Conservation (phyloP, 768 basidiomycete genomes). For the Rhodotorula kratochvilovae region DNA sequence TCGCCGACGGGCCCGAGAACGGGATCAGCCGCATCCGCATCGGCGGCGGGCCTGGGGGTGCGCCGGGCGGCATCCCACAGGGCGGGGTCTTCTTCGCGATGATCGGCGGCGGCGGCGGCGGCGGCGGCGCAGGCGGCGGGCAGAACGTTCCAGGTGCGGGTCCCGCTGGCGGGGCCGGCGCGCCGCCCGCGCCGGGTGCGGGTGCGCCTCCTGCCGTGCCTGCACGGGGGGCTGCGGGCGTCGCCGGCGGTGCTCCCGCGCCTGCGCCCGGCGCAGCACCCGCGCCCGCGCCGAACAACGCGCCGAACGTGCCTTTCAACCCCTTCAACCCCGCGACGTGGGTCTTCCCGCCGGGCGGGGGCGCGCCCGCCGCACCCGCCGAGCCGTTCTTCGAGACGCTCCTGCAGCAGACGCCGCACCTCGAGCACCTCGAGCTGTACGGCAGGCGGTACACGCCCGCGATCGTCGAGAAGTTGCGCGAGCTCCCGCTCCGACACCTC, state of each 20-base stretch:
- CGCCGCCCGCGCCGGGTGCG: not conserved
- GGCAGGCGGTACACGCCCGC: constrained; percentile 2
- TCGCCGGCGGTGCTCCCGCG: too few species aligned
- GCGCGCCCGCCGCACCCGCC: not conserved
- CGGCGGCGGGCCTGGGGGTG: not conserved
- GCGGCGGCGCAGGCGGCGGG: not conserved
- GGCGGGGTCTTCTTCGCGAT: not conserved
- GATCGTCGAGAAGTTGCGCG: not conserved
- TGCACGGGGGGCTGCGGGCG: too few species aligned
- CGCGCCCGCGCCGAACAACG: not conserved
- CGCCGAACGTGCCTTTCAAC: not conserved
- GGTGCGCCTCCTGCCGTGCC: not conserved
- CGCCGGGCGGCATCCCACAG: not conserved
- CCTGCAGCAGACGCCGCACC: not conserved
- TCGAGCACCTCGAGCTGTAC: constrained; percentile 23
- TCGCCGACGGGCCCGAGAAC: not conserved
- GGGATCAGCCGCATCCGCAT: not conserved
- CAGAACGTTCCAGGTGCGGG: not conserved
- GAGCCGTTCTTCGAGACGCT: constrained; percentile 16
- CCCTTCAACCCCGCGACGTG: not conserved
- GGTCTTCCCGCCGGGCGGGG: not conserved
- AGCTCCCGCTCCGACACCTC: not conserved
- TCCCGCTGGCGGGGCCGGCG: not conserved
- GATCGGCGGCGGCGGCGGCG: not conserved
- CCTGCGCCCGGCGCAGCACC: too few species aligned